Evolutionary conservation across 2,329 filamentous ascomycete species (phyloP).

Genomic region (Zelopaecilomyces penicillatus): DNA sequence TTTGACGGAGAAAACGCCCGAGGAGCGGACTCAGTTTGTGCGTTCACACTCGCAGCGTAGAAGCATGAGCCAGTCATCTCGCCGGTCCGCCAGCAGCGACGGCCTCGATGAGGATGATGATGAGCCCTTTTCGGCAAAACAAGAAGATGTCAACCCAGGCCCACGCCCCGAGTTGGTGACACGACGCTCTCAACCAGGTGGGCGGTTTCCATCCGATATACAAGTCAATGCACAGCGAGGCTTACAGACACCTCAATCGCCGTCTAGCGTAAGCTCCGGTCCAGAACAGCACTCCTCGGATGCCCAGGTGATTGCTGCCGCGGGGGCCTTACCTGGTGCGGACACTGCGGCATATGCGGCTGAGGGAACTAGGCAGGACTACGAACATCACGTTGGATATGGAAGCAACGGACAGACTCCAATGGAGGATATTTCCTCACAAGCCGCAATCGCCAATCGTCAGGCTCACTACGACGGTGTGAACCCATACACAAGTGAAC

Average conservation of each 20-base stretch:
- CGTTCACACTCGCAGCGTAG: constrained; percentile 66
- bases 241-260: constrained; percentile 70
- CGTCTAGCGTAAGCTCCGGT: constrained; percentile 73
- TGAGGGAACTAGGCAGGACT: constrained; percentile 24
- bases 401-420: constrained; percentile 36
- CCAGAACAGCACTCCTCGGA: constrained; percentile 36
- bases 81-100: constrained; percentile 61
- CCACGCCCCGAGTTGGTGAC: constrained; percentile 43
- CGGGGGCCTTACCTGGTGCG: constrained; percentile 40
- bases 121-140: constrained; percentile 49
- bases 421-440: constrained; percentile 41
- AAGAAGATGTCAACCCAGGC: constrained; percentile 35
- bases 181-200: constrained; percentile 79
- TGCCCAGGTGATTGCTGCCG: constrained; percentile 51
- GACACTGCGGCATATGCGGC: constrained; percentile 18
- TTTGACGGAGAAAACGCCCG: constrained; percentile 78
- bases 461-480: constrained; percentile 46
- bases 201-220: constrained; percentile 92
- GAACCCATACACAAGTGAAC: constrained; percentile 48
- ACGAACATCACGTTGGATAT: constrained; percentile 28
- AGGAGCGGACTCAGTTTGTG: constrained; percentile 83
- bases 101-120: constrained; percentile 69
- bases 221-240: constrained; percentile 70
- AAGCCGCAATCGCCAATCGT: constrained; percentile 41
- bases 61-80: constrained; percentile 61